Evolutionary conservation across 768 basidiomycete species (phyloP).

Genomic region (Lactarius tabidus): DNA sequence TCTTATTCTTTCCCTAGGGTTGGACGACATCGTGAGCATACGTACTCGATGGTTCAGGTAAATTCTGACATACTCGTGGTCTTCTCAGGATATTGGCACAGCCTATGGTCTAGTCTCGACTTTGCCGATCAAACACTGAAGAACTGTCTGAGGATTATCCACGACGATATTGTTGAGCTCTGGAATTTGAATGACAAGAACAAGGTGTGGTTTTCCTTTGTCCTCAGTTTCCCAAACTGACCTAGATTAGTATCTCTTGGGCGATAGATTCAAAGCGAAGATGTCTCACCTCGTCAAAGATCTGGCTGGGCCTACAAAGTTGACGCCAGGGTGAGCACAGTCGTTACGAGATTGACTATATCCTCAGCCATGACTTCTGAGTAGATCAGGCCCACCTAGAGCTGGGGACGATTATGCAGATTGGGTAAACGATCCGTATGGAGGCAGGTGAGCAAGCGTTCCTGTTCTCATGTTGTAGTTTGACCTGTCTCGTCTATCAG

Average conservation of each 20-base stretch:
- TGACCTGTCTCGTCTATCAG: not conserved
- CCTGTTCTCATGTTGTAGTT: not conserved
- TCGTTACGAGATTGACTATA: not conserved
- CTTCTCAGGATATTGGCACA: constrained; percentile 11
- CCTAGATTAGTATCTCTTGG: not conserved
- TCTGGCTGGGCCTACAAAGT: not conserved
- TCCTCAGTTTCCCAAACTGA: not conserved
- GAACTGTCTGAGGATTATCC: constrained; percentile 1
- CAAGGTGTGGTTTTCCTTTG: not conserved
- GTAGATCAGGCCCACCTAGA: not conserved
- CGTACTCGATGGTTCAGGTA: too few species aligned
- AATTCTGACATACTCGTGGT: not conserved
- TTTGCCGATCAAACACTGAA: not conserved
- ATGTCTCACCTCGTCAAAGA: constrained; percentile 13
- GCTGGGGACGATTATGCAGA: not conserved
- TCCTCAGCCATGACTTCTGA: not conserved
- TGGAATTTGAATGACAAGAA: constrained; percentile 6
- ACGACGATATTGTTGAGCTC: constrained; percentile 7
- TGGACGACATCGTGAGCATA: constrained; percentile 7
- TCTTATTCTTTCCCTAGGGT: not conserved
- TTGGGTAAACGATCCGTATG: not conserved
- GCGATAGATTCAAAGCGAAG: not conserved
- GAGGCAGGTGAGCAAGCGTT: not conserved
- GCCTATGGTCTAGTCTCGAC: constrained; percentile 2
- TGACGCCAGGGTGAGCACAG: not conserved